Conservation (phyloP, 2,329 filamentous ascomycete genomes). For the Cladobotryum mycophilum region DNA sequence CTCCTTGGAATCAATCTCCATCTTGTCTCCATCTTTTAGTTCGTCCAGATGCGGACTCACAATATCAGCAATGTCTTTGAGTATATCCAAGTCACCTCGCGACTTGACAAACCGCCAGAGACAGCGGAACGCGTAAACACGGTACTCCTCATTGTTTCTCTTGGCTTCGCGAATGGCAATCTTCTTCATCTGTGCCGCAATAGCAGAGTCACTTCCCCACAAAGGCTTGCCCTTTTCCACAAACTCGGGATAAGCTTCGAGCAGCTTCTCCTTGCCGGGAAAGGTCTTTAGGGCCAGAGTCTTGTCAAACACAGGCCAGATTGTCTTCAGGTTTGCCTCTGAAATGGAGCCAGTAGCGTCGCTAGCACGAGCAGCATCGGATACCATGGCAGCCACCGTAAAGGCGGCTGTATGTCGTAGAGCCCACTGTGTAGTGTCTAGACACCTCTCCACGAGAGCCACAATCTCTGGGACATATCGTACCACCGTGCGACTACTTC, state of each 20-base stretch:
- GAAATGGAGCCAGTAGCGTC: slow-evolving; percentile 54
- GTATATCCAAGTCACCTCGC: slow-evolving; percentile 63
- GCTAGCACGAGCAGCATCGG: slow-evolving; percentile 55
- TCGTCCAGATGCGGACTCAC: slow-evolving; percentile 58
- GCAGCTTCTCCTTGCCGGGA: slow-evolving; percentile 79
- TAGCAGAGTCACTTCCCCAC: slow-evolving; percentile 44
- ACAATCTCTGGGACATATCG: slow-evolving; percentile 83
- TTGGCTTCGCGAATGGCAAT: slow-evolving; percentile 82
- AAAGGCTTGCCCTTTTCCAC: slow-evolving; percentile 56
- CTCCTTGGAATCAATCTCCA: slow-evolving; percentile 60
- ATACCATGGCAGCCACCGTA: slow-evolving; percentile 67
- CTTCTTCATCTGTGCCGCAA: slow-evolving; percentile 67
- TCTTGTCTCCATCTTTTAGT: slow-evolving; percentile 51
- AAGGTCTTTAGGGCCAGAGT: slow-evolving; percentile 85
- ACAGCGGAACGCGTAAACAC: slow-evolving; percentile 64
- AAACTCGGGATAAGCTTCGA: slow-evolving; percentile 74
- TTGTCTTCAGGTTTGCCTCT: slow-evolving; percentile 49
- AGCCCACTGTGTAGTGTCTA: slow-evolving; percentile 80
- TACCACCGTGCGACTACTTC: slow-evolving; percentile 72
- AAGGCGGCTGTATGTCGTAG: slow-evolving; percentile 85
- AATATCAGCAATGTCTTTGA: slow-evolving; percentile 59
- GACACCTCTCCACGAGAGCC: slow-evolving; percentile 55
- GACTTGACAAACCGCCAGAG: slow-evolving; percentile 67
- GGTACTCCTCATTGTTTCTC: slow-evolving; percentile 80
- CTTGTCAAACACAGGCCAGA: slow-evolving; percentile 83